Conservation (phyloP, 2,329 filamentous ascomycete genomes). For the Ophiostoma perfectum region DNA sequence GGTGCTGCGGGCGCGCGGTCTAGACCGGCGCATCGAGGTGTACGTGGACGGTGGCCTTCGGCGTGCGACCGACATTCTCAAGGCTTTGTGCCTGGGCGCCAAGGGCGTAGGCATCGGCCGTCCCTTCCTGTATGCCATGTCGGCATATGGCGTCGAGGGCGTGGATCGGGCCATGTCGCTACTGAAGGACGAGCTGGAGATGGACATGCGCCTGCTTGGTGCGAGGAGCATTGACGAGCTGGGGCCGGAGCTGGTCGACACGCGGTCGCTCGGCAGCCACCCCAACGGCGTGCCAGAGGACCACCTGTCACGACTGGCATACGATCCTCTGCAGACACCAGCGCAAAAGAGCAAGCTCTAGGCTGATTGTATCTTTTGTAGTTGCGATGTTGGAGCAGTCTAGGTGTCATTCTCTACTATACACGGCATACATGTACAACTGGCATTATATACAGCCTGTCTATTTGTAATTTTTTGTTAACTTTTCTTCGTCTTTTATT, state of each 20-base stretch:
- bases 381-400: neutral
- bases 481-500: no score
- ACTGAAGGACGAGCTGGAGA: conserved; percentile 94
- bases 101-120: conserved; percentile 89
- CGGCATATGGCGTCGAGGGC: conserved; percentile 77
- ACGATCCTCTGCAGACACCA: conserved; percentile 50
- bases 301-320: conserved; percentile 44
- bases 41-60: conserved; percentile 88
- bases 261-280: conserved; percentile 58
- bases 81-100: conserved; percentile 87
- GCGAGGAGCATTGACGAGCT: conserved; percentile 69
- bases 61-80: conserved; percentile 88
- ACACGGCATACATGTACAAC: neutral
- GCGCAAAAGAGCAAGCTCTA: conserved; percentile 51
- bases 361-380: neutral
- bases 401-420: neutral
- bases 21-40: conserved; percentile 74
- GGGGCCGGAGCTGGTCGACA: conserved; percentile 74
- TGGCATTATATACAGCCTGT: neutral
- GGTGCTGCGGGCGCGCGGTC: conserved; percentile 65
- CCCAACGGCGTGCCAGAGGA: conserved; percentile 46
- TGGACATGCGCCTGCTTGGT: conserved; percentile 96
- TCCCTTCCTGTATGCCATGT: conserved; percentile 96
- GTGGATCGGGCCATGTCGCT: conserved; percentile 90
- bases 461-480: no score